Evolutionary conservation across 148 eudicot genomes (phyloP).

Genomic region (Beta vulgaris): DNA sequence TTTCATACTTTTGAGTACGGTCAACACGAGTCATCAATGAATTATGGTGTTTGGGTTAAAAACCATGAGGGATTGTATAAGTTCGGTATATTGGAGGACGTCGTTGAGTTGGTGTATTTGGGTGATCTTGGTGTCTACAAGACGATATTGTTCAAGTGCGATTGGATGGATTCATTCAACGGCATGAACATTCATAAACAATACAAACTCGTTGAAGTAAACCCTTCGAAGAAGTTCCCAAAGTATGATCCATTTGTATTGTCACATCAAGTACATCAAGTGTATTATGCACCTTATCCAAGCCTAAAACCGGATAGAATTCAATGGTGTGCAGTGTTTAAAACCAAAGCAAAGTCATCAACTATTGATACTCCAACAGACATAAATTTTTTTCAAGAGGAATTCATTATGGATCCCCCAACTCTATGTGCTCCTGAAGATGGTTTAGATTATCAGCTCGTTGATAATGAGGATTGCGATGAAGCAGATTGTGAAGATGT

Average conservation of each 20-base stretch:
- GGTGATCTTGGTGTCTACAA: not conserved
- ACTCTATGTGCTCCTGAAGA: no score
- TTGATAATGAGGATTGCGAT: not conserved
- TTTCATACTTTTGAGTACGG: not conserved
- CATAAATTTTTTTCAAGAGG: not conserved
- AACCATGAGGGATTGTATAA: not conserved
- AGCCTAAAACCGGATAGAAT: not conserved
- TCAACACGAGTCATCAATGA: not conserved
- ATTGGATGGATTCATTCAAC: not conserved
- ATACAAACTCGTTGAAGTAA: slow-evolving; percentile 2
- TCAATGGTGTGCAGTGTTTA: not conserved
- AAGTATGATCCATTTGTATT: not conserved
- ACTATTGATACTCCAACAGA: not conserved
- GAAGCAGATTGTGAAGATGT: not conserved
- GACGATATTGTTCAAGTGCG: not conserved
- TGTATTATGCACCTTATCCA: not conserved
- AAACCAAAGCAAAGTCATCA: not conserved
- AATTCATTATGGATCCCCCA: not conserved
- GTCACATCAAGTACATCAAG: not conserved
- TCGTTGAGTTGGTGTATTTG: not conserved
- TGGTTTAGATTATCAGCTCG: no score
- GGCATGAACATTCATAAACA: not conserved
- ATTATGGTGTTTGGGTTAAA: not conserved
- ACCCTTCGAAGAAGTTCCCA: not conserved
- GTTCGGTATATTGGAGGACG: not conserved